Percentiles rank a stretch among this genome's conserved stretches.
Evolutionary conservation across 106 monocot genomes (phyloP).

Genomic region (Amphibolis antarctica): DNA sequence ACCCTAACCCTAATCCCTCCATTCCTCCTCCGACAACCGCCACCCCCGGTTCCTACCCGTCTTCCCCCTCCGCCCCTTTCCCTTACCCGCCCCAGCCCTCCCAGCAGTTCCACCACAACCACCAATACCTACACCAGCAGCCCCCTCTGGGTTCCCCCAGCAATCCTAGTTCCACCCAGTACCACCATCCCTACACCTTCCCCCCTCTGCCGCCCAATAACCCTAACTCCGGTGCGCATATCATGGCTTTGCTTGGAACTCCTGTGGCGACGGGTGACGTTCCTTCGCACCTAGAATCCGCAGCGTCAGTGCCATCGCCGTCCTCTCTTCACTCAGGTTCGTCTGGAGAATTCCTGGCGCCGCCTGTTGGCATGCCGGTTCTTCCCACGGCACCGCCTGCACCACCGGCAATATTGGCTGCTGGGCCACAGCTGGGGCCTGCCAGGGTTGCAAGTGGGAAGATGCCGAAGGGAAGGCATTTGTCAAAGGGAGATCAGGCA

Average conservation of each 20-base stretch:
- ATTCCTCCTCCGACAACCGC: not conserved
- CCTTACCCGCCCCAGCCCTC: constrained; percentile 14
- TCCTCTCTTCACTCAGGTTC: constrained; percentile 21
- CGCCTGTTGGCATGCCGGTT: constrained; percentile 9
- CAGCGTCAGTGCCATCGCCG: constrained; percentile 46
- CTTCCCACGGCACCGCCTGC: constrained; percentile 39
- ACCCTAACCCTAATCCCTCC: not conserved
- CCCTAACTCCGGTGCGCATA: constrained; percentile 48
- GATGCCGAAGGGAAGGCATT: constrained; percentile 57
- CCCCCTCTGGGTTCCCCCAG: constrained; percentile 3
- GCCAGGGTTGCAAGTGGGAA: constrained; percentile 56
- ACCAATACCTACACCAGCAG: constrained; percentile 2
- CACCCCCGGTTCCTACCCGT: constrained; percentile 11
- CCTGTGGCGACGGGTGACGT: not conserved
- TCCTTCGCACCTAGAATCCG: constrained; percentile 45
- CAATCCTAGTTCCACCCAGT: constrained; percentile 2
- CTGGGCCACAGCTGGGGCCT: constrained; percentile 17
- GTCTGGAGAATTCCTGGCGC: constrained; percentile 5
- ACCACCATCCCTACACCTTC: constrained; percentile 6
- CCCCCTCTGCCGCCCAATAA: constrained; percentile 8
- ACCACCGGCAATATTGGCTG: constrained; percentile 12
- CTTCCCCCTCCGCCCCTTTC: constrained; percentile 19
- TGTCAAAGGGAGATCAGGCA: constrained; percentile 39
- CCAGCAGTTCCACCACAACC: not conserved
- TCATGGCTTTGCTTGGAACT: constrained; percentile 68